Percentiles rank a stretch among this genome's conserved stretches.
phyloP scores from a whole-genome alignment of 129 eudicot genomes.

The Mikania micrantha region DNA sequence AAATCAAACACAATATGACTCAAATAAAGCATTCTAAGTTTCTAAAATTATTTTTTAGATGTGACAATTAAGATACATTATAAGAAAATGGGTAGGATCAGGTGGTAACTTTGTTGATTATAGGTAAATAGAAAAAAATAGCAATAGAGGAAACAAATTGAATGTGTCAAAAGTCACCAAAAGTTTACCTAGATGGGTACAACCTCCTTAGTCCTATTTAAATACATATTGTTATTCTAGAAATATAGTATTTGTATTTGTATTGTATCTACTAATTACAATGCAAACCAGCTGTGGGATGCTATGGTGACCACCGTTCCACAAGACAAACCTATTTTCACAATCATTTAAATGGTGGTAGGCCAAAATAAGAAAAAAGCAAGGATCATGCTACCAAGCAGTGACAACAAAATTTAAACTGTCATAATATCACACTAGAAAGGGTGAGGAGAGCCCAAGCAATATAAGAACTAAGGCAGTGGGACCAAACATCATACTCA shows the following conservation, averaged over 20 bases:
- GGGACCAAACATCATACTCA: no score
- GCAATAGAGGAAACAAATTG: not conserved
- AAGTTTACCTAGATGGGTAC: not conserved
- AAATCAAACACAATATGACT: not conserved
- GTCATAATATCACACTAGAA: no score
- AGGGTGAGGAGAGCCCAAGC: no score
- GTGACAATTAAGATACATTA: not conserved
- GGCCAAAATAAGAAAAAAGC: no score
- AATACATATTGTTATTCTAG: not conserved
- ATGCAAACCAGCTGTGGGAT: no score
- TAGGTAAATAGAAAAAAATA: not conserved
- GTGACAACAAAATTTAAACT: no score
- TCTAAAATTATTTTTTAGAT: not conserved
- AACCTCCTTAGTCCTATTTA: not conserved
- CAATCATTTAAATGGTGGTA: no score
- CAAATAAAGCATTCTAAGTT: conserved; percentile 1
- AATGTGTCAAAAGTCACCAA: not conserved
- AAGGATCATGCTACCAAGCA: no score
- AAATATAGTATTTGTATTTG: not conserved
- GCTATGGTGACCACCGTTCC: no score
- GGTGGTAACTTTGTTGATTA: not conserved
- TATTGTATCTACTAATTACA: not conserved
- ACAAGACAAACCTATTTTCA: no score
- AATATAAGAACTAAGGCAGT: no score
- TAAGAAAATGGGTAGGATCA: not conserved